A percentile compares a stretch with the other conserved stretches of the same genome.
Conservation (phyloP, 2,329 filamentous ascomycete genomes). For the Xylaria sp. region DNA sequence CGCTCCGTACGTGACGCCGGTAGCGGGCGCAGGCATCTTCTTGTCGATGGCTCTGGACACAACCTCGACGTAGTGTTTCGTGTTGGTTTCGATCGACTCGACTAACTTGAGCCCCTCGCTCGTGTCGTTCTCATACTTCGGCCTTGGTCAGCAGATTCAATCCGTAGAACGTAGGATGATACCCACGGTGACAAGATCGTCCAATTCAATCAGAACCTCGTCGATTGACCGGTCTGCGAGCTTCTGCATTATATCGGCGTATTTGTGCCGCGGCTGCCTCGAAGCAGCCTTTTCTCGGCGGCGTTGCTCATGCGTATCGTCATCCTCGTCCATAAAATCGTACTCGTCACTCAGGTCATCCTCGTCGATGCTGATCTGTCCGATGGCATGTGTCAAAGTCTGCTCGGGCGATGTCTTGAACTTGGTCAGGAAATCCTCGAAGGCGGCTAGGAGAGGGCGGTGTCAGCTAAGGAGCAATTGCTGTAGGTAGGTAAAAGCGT, state of each 20-base stretch:
- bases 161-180: slow-evolving; percentile 17
- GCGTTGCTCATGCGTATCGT: slow-evolving; percentile 64
- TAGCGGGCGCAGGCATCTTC: slow-evolving; percentile 80
- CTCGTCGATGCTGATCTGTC: slow-evolving; percentile 86
- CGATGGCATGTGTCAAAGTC: slow-evolving; percentile 81
- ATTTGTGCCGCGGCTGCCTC: slow-evolving; percentile 78
- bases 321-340: slow-evolving; percentile 88
- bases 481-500: slow-evolving; percentile 9
- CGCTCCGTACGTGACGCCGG: slow-evolving; percentile 74
- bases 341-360: slow-evolving; percentile 90
- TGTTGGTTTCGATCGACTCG: slow-evolving; percentile 87
- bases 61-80: slow-evolving; percentile 94
- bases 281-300: slow-evolving; percentile 60
- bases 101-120: slow-evolving; percentile 78
- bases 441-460: slow-evolving; percentile 66
- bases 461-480: slow-evolving; percentile 43
- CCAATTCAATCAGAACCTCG: slow-evolving; percentile 86
- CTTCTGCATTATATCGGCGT: slow-evolving; percentile 86
- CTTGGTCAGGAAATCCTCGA: slow-evolving; percentile 85
- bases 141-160: slow-evolving; percentile 31
- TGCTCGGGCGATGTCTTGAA: slow-evolving; percentile 84
- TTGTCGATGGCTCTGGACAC: slow-evolving; percentile 89
- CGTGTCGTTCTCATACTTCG: slow-evolving; percentile 77
- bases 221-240: slow-evolving; percentile 81
- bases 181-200: slow-evolving; percentile 80